Conservation (phyloP, 169 alveolate species). For the Plasmodium gonderi region DNA sequence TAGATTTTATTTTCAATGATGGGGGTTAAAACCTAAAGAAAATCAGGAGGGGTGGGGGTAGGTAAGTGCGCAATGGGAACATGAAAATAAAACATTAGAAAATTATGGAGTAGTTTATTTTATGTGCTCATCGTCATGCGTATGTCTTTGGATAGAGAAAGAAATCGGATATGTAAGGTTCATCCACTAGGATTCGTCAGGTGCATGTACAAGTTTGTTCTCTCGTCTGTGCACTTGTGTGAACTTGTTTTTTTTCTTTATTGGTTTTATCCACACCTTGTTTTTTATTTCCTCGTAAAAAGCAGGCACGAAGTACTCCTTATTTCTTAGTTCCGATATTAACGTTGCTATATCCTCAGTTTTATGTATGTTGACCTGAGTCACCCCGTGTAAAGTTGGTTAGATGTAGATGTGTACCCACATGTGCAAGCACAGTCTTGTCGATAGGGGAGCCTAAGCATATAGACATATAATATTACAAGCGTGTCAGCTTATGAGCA, state of each 20-base stretch:
- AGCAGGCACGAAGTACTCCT: conserved; percentile 53
- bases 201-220: neutral
- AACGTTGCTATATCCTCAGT: conserved; percentile 19
- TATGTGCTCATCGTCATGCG: too few relatives aligned
- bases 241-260: neutral
- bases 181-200: too few relatives aligned
- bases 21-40: conserved; percentile 28
- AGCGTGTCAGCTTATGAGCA: too few relatives aligned
- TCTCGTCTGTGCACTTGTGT: neutral
- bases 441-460: too few relatives aligned
- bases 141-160: neutral
- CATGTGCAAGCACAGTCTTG: too few relatives aligned
- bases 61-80: too few relatives aligned
- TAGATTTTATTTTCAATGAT: conserved; percentile 28
- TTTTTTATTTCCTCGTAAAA: conserved; percentile 46
- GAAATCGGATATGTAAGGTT: too few relatives aligned
- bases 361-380: conserved; percentile 33
- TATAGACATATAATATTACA: too few relatives aligned
- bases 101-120: too few relatives aligned
- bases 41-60: neutral
- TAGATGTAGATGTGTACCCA: too few relatives aligned
- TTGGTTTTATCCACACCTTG: conserved; percentile 5
- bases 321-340: conserved; percentile 40
- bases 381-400: neutral
- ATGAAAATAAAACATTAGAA: too few relatives aligned